phyloP scores from a whole-genome alignment of 2,329 filamentous ascomycete species.

The Colletotrichum karsti region DNA sequence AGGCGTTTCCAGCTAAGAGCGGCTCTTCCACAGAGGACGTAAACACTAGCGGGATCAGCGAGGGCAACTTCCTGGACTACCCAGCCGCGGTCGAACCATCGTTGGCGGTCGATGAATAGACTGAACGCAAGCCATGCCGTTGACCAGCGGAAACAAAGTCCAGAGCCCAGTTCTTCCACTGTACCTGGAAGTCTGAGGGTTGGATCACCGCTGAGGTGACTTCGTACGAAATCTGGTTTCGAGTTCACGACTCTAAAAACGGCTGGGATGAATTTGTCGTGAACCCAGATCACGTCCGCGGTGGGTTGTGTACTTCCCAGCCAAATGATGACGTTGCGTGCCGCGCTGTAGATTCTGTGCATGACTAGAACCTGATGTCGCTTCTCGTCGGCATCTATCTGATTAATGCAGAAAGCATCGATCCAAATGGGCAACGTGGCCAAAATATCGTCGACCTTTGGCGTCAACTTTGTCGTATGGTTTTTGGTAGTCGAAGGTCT shows the following conservation, averaged over 20 bases:
- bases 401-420: slow-evolving; percentile 32
- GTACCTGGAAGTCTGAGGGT: neutral
- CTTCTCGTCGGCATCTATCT: slow-evolving; percentile 22
- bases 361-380: slow-evolving; percentile 29
- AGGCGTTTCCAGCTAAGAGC: slow-evolving; percentile 15
- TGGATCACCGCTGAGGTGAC: neutral
- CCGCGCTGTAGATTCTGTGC: slow-evolving; percentile 25
- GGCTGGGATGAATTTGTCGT: slow-evolving; percentile 8
- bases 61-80: slow-evolving; percentile 30
- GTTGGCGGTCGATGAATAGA: neutral
- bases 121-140: neutral
- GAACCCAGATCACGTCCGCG: neutral
- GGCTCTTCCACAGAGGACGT: slow-evolving; percentile 21
- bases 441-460: neutral
- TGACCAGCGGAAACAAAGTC: neutral
- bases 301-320: neutral
- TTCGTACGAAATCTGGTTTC: neutral
- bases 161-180: slow-evolving; percentile 7
- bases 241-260: neutral
- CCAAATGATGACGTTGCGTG: slow-evolving; percentile 26
- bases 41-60: neutral
- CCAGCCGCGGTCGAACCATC: slow-evolving; percentile 33
- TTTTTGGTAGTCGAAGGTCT: neutral
- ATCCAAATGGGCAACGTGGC: slow-evolving; percentile 10
- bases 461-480: neutral